Base-by-base conservation (phyloP, 768 basidiomycete species). In the Phylloporus scabripes region DNA sequence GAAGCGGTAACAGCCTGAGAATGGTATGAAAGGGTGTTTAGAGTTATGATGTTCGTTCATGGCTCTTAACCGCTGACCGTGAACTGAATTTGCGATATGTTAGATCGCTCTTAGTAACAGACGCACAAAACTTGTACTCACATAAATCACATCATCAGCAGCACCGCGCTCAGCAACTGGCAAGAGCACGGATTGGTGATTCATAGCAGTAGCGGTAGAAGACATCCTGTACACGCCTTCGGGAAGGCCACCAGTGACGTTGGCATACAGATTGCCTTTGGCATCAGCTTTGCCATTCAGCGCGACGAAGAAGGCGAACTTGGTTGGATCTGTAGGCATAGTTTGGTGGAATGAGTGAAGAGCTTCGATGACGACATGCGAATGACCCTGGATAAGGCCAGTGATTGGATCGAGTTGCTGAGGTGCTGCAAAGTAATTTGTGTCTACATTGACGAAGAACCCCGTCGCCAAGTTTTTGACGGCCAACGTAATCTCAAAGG, bases 241-340 rank as follows among this genome's bases (percentile, higher is more conserved):
- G 9, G 74, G 72, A 7, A 85, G 71, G 41, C 83, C 83, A 24
- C 69, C 74, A 1, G 71, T 67, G 49, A 85, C 77, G 20, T 66
- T 68, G 17, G 74, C 70, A 33, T 72, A 64, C 5, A 83, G 68
- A 9, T 72, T 37, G 3, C 82, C 83, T 46, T 57, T 64, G 29
- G 64, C 65, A 12, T 78, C 72, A 1, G 70, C 69, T 49, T 54
- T 57, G 9, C 50, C 58, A 60, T 79, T 81, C 56, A 84, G 51
- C 33, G 72, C 74, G 60, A 71, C 74, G 74, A 85, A 85, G 66
- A 79, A 84, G 10, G 74, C 74, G 49, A 85, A 85, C 26, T 68
- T 62, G 23, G 58, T 69, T 14, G 79, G 74, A 62, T 83, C 64
- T 12, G 71, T 72, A 1, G 78, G 72, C 1, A 62, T 69, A 11